These are phyloP conservation scores for Musa beccarii DNA, from an alignment of 176 grass and related monocot species.

Conservation along the genomic window DNA sequence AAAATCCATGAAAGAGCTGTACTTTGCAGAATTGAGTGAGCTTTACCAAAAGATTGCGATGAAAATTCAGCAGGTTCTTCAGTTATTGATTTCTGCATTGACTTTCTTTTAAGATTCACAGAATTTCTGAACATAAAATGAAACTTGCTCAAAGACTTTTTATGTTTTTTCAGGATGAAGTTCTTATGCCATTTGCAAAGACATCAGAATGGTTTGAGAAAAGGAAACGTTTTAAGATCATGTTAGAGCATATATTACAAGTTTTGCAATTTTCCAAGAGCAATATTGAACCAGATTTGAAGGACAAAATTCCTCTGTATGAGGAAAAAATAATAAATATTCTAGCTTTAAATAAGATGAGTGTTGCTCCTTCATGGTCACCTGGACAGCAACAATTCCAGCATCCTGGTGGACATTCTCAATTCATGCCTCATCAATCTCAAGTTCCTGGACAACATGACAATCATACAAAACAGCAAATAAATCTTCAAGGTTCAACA, in stretches of 20 bases:
- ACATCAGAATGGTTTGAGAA: constrained; percentile 48
- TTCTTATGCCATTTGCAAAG: constrained; percentile 27
- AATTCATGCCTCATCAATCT: constrained; percentile 37
- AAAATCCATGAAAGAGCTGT: constrained; percentile 58
- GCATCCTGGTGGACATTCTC: constrained; percentile 44
- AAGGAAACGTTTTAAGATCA: constrained; percentile 45
- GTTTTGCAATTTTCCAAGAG: constrained; percentile 44
- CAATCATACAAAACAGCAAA: constrained; percentile 50
- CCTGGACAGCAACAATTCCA: constrained; percentile 37
- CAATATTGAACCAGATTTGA: constrained; percentile 35
- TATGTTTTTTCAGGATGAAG: constrained; percentile 32
- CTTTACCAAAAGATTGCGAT: constrained; percentile 49
- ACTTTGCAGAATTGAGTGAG: constrained; percentile 53
- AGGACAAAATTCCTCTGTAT: constrained; percentile 39
- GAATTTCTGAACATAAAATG: neutral
- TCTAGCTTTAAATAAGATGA: constrained; percentile 48
- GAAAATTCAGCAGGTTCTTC: constrained; percentile 50
- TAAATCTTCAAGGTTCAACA: constrained; percentile 37
- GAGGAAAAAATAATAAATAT: constrained; percentile 61
- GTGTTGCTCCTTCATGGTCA: constrained; percentile 25
- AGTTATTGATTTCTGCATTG: neutral
- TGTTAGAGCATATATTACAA: constrained; percentile 45
- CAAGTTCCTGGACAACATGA: constrained; percentile 49
- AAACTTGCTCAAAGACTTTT: neutral
- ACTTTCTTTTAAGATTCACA: neutral